phyloP scores from a whole-genome alignment of 495 filamentous ascomycete genomes.

The Cercophora newfieldiana region DNA sequence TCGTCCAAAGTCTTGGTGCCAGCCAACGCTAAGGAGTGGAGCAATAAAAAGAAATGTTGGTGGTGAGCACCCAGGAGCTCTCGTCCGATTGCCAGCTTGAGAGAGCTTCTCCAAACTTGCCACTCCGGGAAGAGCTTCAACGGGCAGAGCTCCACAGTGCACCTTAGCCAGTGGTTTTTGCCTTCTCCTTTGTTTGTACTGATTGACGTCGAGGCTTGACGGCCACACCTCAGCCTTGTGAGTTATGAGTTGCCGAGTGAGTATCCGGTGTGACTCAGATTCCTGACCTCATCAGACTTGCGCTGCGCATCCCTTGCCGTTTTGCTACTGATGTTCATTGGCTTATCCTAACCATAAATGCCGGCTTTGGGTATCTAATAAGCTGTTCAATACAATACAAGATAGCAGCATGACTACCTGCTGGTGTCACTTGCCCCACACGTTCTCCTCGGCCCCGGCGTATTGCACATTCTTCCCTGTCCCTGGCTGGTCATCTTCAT shows the following conservation, averaged over 20 bases:
- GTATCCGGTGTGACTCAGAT: background rate
- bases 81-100: background rate
- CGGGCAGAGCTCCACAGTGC: background rate
- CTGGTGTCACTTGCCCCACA: slow-evolving; percentile 31
- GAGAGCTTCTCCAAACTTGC: background rate
- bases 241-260: too few species aligned
- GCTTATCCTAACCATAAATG: background rate
- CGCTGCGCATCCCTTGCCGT: too few species aligned
- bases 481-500: background rate
- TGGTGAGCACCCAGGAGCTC: background rate
- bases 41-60: background rate
- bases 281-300: background rate
- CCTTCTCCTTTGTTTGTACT: background rate
- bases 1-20: background rate
- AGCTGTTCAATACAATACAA: background rate
- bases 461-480: slow-evolving; percentile 20
- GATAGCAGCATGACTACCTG: background rate
- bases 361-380: slow-evolving; percentile 16
- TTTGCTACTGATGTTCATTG: background rate
- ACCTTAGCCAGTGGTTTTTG: background rate
- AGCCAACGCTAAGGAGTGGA: background rate
- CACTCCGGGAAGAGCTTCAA: background rate
- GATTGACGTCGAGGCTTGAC: background rate
- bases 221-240: background rate
- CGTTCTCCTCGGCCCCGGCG: slow-evolving; percentile 31